phyloP scores from a whole-genome alignment of 352 stramenopile species.

The Phytophthora ramorum region DNA sequence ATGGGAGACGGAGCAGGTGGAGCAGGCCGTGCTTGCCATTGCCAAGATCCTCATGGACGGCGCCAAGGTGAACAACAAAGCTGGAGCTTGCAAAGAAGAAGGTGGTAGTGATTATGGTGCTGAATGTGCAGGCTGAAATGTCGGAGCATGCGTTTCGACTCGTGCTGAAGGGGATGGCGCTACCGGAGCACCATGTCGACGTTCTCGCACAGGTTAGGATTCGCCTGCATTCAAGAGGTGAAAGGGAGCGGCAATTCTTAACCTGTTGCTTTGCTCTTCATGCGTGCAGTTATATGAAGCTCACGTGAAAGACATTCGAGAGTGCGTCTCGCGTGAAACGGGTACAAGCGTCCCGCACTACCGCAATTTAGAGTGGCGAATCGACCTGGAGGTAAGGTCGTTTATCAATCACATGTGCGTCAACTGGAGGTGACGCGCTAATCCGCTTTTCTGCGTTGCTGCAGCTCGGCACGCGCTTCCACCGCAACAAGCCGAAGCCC shows the following conservation, averaged over 20 bases:
- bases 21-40: slow-evolving; percentile 62
- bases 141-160: slow-evolving; percentile 47
- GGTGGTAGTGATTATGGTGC: background rate
- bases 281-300: slow-evolving; percentile 52
- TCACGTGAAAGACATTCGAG: slow-evolving; percentile 59
- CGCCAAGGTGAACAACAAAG: slow-evolving; percentile 49
- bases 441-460: background rate
- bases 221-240: background rate
- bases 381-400: slow-evolving; percentile 75
- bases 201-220: slow-evolving; percentile 48
- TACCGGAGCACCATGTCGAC: slow-evolving; percentile 51
- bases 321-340: slow-evolving; percentile 49
- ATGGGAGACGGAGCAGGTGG: slow-evolving; percentile 62
- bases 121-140: slow-evolving; percentile 48
- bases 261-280: background rate
- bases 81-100: background rate
- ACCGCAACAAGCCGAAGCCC: slow-evolving; percentile 65
- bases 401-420: too few relatives aligned
- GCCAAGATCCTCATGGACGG: slow-evolving; percentile 82
- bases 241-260: background rate
- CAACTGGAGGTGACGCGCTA: background rate
- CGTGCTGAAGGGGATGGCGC: slow-evolving; percentile 53
- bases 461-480: slow-evolving; percentile 71
- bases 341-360: slow-evolving; percentile 61
- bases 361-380: slow-evolving; percentile 76